phyloP scores from a whole-genome alignment of 176 grass and related monocot species.

The Chloris gayana region DNA sequence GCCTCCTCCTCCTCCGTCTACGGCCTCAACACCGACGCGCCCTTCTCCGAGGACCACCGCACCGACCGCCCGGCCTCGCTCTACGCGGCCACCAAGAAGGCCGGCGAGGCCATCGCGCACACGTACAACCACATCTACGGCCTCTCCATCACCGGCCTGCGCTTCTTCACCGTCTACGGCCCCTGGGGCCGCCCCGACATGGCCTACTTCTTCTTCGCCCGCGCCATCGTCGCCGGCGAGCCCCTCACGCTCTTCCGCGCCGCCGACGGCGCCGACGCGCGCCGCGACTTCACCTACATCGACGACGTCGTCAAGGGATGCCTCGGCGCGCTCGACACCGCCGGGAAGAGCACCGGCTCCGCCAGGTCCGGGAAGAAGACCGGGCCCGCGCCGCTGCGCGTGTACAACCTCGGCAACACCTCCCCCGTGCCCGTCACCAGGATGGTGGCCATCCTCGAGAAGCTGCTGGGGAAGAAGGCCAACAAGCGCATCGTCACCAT shows the following conservation, averaged over 20 bases:
- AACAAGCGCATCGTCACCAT: slow-evolving; percentile 86
- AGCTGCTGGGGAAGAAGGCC: slow-evolving; percentile 82
- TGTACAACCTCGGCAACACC: slow-evolving; percentile 98
- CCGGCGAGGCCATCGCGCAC: slow-evolving; percentile 95
- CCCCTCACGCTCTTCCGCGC: slow-evolving; percentile 81
- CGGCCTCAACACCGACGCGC: slow-evolving; percentile 75
- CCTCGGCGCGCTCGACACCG: slow-evolving; percentile 82
- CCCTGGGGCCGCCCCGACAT: slow-evolving; percentile 97
- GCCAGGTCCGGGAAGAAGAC: slow-evolving; percentile 60
- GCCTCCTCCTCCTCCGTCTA: slow-evolving; percentile 93
- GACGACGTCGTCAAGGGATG: slow-evolving; percentile 94
- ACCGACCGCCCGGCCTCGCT: slow-evolving; percentile 91
- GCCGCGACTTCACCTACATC: slow-evolving; percentile 95
- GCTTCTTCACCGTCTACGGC: slow-evolving; percentile 98
- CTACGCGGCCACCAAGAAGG: slow-evolving; percentile 97
- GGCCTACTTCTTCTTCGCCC: slow-evolving; percentile 95
- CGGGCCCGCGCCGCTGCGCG: slow-evolving; percentile 66
- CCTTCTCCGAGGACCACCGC: slow-evolving; percentile 92
- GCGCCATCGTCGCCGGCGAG: slow-evolving; percentile 71
- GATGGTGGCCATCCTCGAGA: slow-evolving; percentile 88
- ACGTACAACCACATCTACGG: slow-evolving; percentile 97
- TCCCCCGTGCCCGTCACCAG: slow-evolving; percentile 84
- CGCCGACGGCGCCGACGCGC: slow-evolving; percentile 61
- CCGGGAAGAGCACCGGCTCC: slow-evolving; percentile 73
- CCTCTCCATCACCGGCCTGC: slow-evolving; percentile 89